phyloP scores from a whole-genome alignment of 441 rosid species.

The Gossypium schwendimanii region DNA sequence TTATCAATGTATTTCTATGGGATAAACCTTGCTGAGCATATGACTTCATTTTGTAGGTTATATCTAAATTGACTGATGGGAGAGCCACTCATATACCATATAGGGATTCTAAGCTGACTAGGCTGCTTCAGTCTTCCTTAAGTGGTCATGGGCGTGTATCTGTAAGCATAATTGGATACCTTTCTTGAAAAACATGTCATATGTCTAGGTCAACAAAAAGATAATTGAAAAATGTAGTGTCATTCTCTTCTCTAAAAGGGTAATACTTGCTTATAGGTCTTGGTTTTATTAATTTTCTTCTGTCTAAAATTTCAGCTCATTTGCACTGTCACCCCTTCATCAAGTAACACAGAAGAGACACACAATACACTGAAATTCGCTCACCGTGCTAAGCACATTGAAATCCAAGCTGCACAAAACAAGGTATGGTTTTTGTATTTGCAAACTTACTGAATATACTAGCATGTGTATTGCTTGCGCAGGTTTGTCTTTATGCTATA shows the following conservation, averaged over 20 bases:
- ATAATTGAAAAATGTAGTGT: constrained; percentile 4
- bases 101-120: constrained; percentile 72
- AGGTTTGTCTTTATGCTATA: neutral
- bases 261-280: constrained; percentile 3
- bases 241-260: neutral
- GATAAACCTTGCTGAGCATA: constrained; percentile 12
- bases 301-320: constrained; percentile 53
- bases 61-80: constrained; percentile 64
- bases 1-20: neutral
- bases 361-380: constrained; percentile 79
- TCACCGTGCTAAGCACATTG: constrained; percentile 75
- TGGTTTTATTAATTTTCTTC: constrained; percentile 18
- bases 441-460: neutral
- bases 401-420: constrained; percentile 66
- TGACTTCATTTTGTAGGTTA: constrained; percentile 49
- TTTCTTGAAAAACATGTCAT: constrained; percentile 7
- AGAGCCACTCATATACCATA: constrained; percentile 71
- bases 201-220: constrained; percentile 3
- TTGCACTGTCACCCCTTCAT: constrained; percentile 76
- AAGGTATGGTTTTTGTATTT: constrained; percentile 31
- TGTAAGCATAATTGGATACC: constrained; percentile 34
- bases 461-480: neutral
- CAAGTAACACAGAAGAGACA: constrained; percentile 72
- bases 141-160: constrained; percentile 83
- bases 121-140: constrained; percentile 69